phyloP scores from a whole-genome alignment of 208 protist genomes.

The Leptomonas seymouri region DNA sequence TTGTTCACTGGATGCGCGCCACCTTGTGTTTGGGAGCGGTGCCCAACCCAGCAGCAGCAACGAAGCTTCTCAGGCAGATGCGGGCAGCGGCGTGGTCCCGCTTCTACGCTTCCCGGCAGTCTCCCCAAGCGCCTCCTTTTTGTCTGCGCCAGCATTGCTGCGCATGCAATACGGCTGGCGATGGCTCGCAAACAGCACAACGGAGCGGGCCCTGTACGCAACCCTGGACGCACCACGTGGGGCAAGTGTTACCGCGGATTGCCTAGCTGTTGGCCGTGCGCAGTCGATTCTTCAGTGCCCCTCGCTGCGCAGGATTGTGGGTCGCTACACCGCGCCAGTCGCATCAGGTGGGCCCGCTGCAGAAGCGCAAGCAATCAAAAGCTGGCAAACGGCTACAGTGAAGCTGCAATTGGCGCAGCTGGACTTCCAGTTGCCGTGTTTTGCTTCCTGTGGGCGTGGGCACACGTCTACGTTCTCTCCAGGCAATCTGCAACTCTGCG shows the following conservation, averaged over 20 bases:
- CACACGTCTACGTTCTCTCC: not conserved
- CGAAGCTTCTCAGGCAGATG: no score
- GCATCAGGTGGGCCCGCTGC: not conserved
- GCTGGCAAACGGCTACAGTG: conserved; percentile 2
- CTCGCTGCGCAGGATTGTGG: conserved; percentile 7
- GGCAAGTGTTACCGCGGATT: not conserved
- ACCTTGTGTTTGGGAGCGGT: not conserved
- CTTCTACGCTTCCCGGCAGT: not conserved
- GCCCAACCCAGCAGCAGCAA: not conserved
- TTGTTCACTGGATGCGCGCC: conserved; percentile 1
- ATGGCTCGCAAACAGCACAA: not conserved
- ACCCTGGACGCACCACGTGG: not conserved
- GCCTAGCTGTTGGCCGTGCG: not conserved
- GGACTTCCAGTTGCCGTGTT: conserved; percentile 17
- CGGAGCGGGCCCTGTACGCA: not conserved
- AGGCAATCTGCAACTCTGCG: conserved; percentile 1
- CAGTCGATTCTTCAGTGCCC: not conserved
- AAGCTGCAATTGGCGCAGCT: conserved; percentile 6
- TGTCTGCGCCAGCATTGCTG: not conserved
- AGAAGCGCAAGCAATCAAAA: not conserved
- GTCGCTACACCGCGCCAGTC: conserved; percentile 10
- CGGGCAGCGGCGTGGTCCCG: not conserved
- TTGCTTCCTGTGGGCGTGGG: not conserved
- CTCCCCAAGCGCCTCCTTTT: no score
- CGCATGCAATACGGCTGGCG: conserved; percentile 23